Conservation (phyloP, 1,139 yeast genomes). For the Groenewaldozyma sp. region DNA sequence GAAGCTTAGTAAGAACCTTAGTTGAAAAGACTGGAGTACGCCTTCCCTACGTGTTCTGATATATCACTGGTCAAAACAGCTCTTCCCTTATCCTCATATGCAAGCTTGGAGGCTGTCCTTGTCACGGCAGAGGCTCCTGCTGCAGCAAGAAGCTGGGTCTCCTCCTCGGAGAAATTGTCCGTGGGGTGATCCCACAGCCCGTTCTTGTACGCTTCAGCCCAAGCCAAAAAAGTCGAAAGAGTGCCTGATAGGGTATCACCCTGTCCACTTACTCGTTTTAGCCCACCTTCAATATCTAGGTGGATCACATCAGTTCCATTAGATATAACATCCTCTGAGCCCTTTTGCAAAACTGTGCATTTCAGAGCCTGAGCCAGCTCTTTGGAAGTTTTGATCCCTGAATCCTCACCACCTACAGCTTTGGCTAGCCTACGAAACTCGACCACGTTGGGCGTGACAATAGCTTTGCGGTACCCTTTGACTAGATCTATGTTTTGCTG, state of each 20-base stretch:
- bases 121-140: conserved; percentile 68
- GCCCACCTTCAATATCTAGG: conserved; percentile 45
- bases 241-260: conserved; percentile 76
- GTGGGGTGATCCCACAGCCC: conserved; percentile 43
- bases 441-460: conserved; percentile 77
- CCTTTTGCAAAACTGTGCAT: conserved; percentile 65
- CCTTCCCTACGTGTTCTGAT: conserved; percentile 56
- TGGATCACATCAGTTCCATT: conserved; percentile 29
- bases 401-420: conserved; percentile 34
- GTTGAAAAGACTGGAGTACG: too few relatives aligned
- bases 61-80: conserved; percentile 82
- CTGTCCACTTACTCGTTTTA: conserved; percentile 77
- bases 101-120: conserved; percentile 54
- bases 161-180: conserved; percentile 30
- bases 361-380: conserved; percentile 37
- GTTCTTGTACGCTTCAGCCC: conserved; percentile 52
- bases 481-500: conserved; percentile 48
- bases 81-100: conserved; percentile 58
- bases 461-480: conserved; percentile 42
- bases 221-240: conserved; percentile 56
- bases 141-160: conserved; percentile 47
- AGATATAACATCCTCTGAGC: conserved; percentile 54
- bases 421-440: conserved; percentile 66
- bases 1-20: too few relatives aligned
- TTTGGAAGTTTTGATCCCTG: conserved; percentile 9